Evolutionary conservation across 2,329 filamentous ascomycete species (phyloP).

Genomic region (Clarireedia homoeocarpa): DNA sequence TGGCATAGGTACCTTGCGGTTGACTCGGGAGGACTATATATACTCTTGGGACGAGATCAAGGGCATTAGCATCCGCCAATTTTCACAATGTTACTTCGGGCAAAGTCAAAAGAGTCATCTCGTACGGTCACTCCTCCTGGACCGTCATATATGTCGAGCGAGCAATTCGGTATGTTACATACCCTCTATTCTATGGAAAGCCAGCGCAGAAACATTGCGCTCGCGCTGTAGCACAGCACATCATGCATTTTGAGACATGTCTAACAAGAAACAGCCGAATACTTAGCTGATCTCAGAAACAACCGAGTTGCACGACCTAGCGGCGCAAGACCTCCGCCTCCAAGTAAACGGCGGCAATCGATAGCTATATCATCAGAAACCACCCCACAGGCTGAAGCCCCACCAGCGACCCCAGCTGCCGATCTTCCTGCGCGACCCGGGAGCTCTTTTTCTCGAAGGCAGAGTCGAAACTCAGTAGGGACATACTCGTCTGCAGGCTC

Average conservation of each 20-base stretch:
- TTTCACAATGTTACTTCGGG: slow-evolving; percentile 23
- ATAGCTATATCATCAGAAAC: slow-evolving; percentile 28
- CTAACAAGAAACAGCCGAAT: slow-evolving; percentile 46
- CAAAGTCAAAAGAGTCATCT: slow-evolving; percentile 28
- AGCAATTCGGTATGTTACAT: slow-evolving; percentile 52
- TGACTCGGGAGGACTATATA: neutral
- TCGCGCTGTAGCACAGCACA: neutral
- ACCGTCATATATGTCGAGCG: slow-evolving; percentile 56
- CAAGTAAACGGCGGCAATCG: slow-evolving; percentile 28
- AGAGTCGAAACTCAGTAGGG: slow-evolving; percentile 25
- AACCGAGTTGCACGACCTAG: slow-evolving; percentile 61
- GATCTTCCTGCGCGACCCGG: slow-evolving; percentile 21
- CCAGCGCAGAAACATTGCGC: no score
- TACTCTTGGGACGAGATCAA: neutral
- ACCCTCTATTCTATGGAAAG: neutral
- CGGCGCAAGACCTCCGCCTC: slow-evolving; percentile 58
- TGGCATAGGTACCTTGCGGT: neutral
- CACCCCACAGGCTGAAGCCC: slow-evolving; percentile 8
- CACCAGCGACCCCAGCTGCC: slow-evolving; percentile 13
- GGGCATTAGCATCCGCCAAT: neutral
- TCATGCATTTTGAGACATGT: neutral
- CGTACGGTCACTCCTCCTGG: slow-evolving; percentile 54
- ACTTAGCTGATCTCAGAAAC: slow-evolving; percentile 62
- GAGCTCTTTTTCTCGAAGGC: slow-evolving; percentile 24
- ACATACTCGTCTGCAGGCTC: slow-evolving; percentile 25